Base-by-base conservation (phyloP, 2,329 filamentous ascomycete genomes). In the Nigrospora sphaerica region DNA sequence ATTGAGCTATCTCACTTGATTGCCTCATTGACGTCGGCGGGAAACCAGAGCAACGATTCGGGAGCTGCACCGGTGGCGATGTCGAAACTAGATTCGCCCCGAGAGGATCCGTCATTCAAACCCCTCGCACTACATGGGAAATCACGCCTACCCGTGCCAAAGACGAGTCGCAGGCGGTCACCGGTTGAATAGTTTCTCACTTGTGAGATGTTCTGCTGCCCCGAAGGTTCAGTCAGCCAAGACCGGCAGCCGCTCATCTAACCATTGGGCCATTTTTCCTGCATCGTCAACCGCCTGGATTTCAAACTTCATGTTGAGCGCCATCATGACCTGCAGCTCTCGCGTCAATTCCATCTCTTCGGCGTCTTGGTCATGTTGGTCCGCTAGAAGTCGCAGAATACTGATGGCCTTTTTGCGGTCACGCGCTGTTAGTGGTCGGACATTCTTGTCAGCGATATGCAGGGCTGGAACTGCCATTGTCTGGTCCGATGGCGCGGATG, bases 221-320 rank as follows among this genome's bases (percentile, higher is more conserved):
- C 7, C 23, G 10, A 10, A 28, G 23, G 7, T 10, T 28, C 23
- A 28, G 23, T 28, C 23, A 6, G 10, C 23, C 23, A 28, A 9
- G 23, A 28, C 23, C 18, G 39, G 35, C 34, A 80, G 60, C 42
- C 67, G 63, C 2, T 52, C 44, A 42, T 81, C 69, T 4, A 82
- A 59, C 77, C 78, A 82, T 0, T 52, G 32, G 0, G 66, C 62
- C 6, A 81, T 55, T 42, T 75, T 66, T 1, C 78, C 77, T 10
- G 65, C 66, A 4, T 77, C 69, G 46, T 86, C 82, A 7, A 88
- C 64, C 16, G 81, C 75, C 57, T 93, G 86, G 43, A 92, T 87
- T 59, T 93, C 88, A 0, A 84, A 85, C 57, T 92, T 93, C 41
- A 82, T 56, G 44, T 85, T 85, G 43, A 91, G 67, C 67, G 86